Evolutionary conservation across 2,329 filamentous ascomycete genomes (phyloP).

Genomic region (Chaetomium sp.): DNA sequence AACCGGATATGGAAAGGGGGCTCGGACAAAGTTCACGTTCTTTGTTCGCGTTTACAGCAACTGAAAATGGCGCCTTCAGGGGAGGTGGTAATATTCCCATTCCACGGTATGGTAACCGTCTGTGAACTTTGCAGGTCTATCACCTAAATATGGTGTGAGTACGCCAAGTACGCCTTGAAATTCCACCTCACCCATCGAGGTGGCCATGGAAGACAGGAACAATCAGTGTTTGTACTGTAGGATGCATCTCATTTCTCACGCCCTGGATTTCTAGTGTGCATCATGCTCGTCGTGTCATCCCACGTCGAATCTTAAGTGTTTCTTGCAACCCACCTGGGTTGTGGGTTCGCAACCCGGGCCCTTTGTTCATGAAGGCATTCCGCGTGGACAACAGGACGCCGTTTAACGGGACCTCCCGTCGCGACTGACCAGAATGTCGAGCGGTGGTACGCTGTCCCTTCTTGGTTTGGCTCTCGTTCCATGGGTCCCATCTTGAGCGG

Average conservation of each 20-base stretch:
- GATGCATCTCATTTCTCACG: background rate
- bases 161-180: background rate
- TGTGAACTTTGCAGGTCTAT: background rate
- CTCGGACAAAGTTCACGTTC: background rate
- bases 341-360: background rate
- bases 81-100: background rate
- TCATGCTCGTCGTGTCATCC: background rate
- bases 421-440: background rate
- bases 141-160: background rate
- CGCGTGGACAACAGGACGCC: background rate
- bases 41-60: background rate
- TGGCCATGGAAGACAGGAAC: background rate
- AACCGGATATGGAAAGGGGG: background rate
- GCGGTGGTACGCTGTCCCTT: background rate
- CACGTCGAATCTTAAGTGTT: background rate
- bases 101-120: background rate
- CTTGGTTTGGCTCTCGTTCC: background rate
- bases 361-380: background rate
- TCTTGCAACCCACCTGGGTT: background rate
- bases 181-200: background rate
- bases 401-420: background rate
- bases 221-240: background rate
- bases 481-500: background rate
- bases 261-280: background rate
- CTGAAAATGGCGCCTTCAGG: background rate